phyloP scores from a whole-genome alignment of 2,329 filamentous ascomycete species.

The Pseudocercospora vitis region DNA sequence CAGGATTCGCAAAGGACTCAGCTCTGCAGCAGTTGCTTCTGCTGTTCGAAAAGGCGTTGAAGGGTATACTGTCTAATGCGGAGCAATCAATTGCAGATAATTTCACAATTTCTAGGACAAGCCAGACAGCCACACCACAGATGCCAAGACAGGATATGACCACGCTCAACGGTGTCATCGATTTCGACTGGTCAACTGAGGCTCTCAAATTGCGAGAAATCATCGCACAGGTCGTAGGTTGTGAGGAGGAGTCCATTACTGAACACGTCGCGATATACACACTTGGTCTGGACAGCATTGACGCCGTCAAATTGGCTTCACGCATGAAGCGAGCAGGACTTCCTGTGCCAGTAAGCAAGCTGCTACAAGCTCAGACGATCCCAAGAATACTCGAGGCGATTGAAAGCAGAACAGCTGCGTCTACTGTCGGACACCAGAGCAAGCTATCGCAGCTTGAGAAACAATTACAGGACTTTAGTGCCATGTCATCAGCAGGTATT shows the following conservation, averaged over 20 bases:
- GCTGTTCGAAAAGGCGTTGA: conserved; percentile 17
- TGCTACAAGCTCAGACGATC: conserved; percentile 73
- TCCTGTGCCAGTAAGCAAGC: conserved; percentile 67
- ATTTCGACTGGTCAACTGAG: conserved; percentile 60
- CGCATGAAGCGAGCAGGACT: conserved; percentile 64
- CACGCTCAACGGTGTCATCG: conserved; percentile 28
- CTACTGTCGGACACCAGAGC: neutral
- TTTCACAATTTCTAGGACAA: conserved; percentile 12
- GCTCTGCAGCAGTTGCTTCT: conserved; percentile 35
- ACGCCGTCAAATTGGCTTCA: conserved; percentile 80
- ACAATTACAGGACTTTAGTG: conserved; percentile 16
- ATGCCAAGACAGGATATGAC: neutral
- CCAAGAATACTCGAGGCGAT: conserved; percentile 53
- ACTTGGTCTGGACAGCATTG: conserved; percentile 87
- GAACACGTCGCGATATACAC: conserved; percentile 70
- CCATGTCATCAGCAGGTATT: conserved; percentile 36
- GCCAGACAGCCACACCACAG: conserved; percentile 4
- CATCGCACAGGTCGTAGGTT: conserved; percentile 62
- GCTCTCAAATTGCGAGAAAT: conserved; percentile 59
- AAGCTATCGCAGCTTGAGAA: conserved; percentile 18
- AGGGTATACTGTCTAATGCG: conserved; percentile 11
- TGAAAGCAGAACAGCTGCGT: neutral
- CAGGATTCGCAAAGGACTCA: conserved; percentile 35
- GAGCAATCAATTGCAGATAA: conserved; percentile 17
- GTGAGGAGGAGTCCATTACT: conserved; percentile 53